Base-by-base conservation (phyloP, 192 early-diverging fungal genomes). In the Coemansia sp. region DNA sequence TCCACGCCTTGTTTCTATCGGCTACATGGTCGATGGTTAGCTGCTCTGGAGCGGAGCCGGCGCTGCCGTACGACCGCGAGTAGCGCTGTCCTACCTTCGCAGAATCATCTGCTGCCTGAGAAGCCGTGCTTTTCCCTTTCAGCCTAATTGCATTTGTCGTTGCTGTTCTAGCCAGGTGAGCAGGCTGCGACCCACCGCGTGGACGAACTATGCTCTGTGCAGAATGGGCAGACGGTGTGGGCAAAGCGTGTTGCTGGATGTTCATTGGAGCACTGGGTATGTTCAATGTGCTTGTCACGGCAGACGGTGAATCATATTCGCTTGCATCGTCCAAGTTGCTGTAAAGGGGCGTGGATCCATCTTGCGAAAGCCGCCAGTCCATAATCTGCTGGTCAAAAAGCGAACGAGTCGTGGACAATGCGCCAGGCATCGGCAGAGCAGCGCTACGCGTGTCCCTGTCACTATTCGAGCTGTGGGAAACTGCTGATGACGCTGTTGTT, bases 61-160 rank as follows among this genome's bases (percentile, higher is more conserved):
- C 72, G 11, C 59, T 36, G n/a, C 40, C 21, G 22, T 62, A 65
- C 43, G 54, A 18, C 5, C 18, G 63, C 5, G 62, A 52, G 13
- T 37, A 41, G 42, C 8, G 57, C 47, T 45, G 63, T 12, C 41
- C 46, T 5, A 36, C 51, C n/a, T 37, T 40, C 13, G 57, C 18
- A 7, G 39, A 47, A 60, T 32, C 52, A 4, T 26, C 43, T 6
- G 64, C 67, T n/a, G 47, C 42, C 16, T 66, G 52, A 1, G 43
- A n/a, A 19, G 55, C 73, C 0, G 56, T 56, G 16, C 55, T 63
- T 26, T 67, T 75, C 41, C 75, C 73, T 39, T 83, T 83, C 39
- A 83, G 66, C 18, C 81, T 47, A 57, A 83, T 83, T 3, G 81
- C 81, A 47, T 83, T 83, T 6, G 76, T 74, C 6, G 81, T 83